Evolutionary conservation across 164 flowering plant genomes (phyloP), one percentile per base, ranked within the genome.

Genomic region (Platanus orientalis): DNA sequence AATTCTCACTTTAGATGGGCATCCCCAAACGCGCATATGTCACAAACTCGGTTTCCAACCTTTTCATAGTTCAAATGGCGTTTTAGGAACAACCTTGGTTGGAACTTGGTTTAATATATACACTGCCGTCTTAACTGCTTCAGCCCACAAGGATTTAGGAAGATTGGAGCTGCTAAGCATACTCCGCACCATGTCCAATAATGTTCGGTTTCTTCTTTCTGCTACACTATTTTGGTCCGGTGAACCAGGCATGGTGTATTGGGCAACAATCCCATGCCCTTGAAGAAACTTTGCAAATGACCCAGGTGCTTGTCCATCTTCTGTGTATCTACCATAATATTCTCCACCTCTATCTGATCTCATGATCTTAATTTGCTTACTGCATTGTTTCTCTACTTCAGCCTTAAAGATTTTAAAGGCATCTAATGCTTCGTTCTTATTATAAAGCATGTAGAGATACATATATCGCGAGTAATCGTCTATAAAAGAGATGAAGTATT

Each of bases 321-420:
- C 14, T 47, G 4, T 47, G 21, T n/a, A 5, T 47, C 10, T 59
- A n/a, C n/a, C n/a, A n/a, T n/a, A n/a, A n/a, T n/a, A n/a, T n/a
- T n/a, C n/a, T n/a, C n/a, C n/a, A n/a, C n/a, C n/a, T n/a, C n/a
- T n/a, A n/a, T n/a, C n/a, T n/a, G n/a, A n/a, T n/a, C n/a, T n/a
- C n/a, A n/a, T n/a, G n/a, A n/a, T n/a, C n/a, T n/a, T n/a, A n/a
- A n/a, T n/a, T n/a, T n/a, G n/a, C n/a, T n/a, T n/a, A n/a, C n/a
- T n/a, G n/a, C n/a, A n/a, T n/a, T n/a, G n/a, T n/a, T n/a, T 71
- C 53, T 60, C 74, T 61, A 52, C 55, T 60, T 67, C 58, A n/a
- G 59, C 54, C 47, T 67, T 71, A 39, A 39, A 66, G 4, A 56
- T 44, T 23, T 71, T 71, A 66, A 72, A 66, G 16, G 65, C 69